These are phyloP conservation scores for Mycena belliarum DNA, from an alignment of 768 basidiomycete species.

Conservation along the genomic window DNA sequence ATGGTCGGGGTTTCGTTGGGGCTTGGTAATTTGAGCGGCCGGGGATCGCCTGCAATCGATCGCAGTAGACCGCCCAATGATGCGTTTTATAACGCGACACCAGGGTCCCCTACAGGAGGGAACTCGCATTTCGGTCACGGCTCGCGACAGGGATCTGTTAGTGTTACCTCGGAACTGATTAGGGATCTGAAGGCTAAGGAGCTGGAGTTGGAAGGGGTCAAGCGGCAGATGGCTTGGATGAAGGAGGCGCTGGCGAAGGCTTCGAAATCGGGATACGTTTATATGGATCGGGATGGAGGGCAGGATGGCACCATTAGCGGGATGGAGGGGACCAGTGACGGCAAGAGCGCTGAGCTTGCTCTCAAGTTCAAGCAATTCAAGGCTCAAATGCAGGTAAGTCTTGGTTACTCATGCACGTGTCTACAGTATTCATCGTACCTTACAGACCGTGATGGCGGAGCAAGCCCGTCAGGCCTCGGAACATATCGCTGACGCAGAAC, in stretches of 20 bases:
- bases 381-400: conserved; percentile 78
- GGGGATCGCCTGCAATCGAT: conserved; percentile 52
- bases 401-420: conserved; percentile 4
- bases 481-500: conserved; percentile 77
- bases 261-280: conserved; percentile 74
- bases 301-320: conserved; percentile 36
- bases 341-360: conserved; percentile 66
- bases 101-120: conserved; percentile 47
- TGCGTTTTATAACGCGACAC: conserved; percentile 51
- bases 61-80: conserved; percentile 56
- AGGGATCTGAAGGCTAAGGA: conserved; percentile 84
- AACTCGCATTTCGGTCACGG: conserved; percentile 39
- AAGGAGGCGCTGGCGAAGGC: conserved; percentile 77
- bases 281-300: conserved; percentile 51
- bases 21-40: conserved; percentile 45
- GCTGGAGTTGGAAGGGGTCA: conserved; percentile 72
- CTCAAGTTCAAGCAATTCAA: conserved; percentile 87
- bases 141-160: conserved; percentile 58
- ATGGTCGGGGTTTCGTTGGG: conserved; percentile 58
- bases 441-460: conserved; percentile 67
- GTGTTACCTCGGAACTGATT: conserved; percentile 72
- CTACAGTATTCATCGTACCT: not conserved
- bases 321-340: conserved; percentile 44
- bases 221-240: conserved; percentile 85
- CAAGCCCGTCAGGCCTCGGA: conserved; percentile 80